Evolutionary conservation across 139 green algal species (phyloP), one percentile per base, ranked within the genome.

Genomic region (Haematococcus lacustris): DNA sequence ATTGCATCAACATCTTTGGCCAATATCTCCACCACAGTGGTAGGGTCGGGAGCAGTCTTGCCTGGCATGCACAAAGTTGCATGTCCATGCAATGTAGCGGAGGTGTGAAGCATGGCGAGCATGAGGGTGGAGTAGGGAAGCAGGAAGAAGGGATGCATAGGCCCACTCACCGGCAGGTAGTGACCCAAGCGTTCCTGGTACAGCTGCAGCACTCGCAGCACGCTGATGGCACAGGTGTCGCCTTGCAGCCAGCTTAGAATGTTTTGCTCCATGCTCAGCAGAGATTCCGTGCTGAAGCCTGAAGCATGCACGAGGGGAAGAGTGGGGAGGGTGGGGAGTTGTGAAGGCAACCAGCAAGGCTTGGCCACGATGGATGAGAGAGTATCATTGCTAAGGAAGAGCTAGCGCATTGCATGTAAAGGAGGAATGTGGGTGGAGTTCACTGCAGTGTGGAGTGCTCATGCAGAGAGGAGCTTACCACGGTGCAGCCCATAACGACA

Each of bases 161-260:
- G 25, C 37, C 17, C 47, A 7, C 67, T 25, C 63, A 73, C 77
- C 66, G 74, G 70, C 70, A 80, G 53, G 71, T 88, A 80, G 73
- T 80, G 71, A 25, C 90, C 90, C 70, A 95, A 79, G 39, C 90
- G 78, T 77, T 94, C 88, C 60, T 93, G 71, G 77, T 90, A 93
- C 30, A 96, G 85, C 78, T 91, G 85, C 38, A 94, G 78, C 43
- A 82, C 80, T 40, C 91, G 80, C 71, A 93, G 79, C 17, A 82
- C 73, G 0, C 80, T 93, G 69, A 96, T 90, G 60, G 59, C 73
- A 76, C 0, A 78, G 85, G 74, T 91, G 79, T 65, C 76, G 32
- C 40, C 21, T 28, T 59, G 62, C 3, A 69, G 30, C 59, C 70
- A 75, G 23, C n/a, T 40, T 28, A 79, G 35, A 34, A 84, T 70